Conservation (phyloP, 2,329 filamentous ascomycete species). For the Talaromyces sp. region DNA sequence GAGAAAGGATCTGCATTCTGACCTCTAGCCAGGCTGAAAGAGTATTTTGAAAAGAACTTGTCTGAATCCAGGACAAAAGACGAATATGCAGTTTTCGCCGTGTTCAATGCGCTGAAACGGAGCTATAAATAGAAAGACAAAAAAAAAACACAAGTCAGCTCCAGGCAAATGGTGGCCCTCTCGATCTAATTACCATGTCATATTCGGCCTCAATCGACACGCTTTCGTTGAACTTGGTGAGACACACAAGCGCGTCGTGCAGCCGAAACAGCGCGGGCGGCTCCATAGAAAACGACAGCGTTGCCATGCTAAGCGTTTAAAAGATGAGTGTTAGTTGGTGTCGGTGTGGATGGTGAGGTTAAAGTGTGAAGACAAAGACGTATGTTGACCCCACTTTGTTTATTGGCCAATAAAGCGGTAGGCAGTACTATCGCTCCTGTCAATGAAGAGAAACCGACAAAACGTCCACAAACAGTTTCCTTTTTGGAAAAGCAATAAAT, state of each 20-base stretch:
- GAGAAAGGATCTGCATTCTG: constrained; percentile 48
- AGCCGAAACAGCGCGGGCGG: constrained; percentile 53
- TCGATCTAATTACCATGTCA: constrained; percentile 45
- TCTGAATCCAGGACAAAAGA: constrained; percentile 53
- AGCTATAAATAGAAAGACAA: constrained; percentile 39
- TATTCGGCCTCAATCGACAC: constrained; percentile 59
- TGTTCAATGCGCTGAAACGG: constrained; percentile 58
- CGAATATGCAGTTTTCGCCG: constrained; percentile 60
- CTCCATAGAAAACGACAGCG: constrained; percentile 49
- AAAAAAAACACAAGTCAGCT: not conserved
- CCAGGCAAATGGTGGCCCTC: not conserved
- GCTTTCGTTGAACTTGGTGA: constrained; percentile 60
- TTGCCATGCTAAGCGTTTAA: constrained; percentile 25
- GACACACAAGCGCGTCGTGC: constrained; percentile 57
- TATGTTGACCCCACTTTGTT: not conserved
- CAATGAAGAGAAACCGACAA: not conserved
- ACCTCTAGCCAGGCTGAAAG: constrained; percentile 39
- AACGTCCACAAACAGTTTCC: not conserved
- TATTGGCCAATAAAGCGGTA: not conserved
- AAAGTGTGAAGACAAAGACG: not conserved
- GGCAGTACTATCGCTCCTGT: not conserved
- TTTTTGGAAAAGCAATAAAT: not conserved
- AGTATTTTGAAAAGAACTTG: constrained; percentile 55
- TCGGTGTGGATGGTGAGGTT: not conserved
- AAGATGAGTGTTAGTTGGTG: not conserved